Conservation (phyloP, 2,329 filamentous ascomycete species). For the Cladorrhinum sp. region DNA sequence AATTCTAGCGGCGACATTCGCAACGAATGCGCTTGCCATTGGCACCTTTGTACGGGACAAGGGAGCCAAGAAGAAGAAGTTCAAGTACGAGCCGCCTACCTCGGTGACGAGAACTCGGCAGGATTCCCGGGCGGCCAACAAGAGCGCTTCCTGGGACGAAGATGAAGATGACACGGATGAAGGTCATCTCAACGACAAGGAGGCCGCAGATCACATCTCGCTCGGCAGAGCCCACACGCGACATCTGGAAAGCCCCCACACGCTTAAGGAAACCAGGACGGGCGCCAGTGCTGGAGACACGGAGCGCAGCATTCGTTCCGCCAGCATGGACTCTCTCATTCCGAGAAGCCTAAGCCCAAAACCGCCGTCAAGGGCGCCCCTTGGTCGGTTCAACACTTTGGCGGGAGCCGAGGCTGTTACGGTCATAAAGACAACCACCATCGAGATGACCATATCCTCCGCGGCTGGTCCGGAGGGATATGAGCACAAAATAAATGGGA, state of each 20-base stretch:
- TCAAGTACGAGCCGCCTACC: conserved; percentile 56
- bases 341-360: conserved; percentile 12
- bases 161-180: conserved; percentile 3
- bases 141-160: conserved; percentile 8
- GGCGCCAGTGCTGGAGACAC: background rate
- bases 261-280: background rate
- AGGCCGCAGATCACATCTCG: background rate
- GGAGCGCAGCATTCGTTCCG: conserved; percentile 8
- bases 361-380: background rate
- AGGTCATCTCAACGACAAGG: background rate
- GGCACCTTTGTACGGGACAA: conserved; percentile 89
- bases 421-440: conserved; percentile 27
- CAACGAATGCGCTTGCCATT: conserved; percentile 84
- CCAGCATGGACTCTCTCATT: conserved; percentile 27
- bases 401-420: background rate
- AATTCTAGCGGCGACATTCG: conserved; percentile 79
- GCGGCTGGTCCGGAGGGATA: background rate
- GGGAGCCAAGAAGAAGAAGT: conserved; percentile 85
- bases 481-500: background rate
- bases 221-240: background rate
- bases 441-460: conserved; percentile 23
- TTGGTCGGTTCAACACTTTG: background rate
- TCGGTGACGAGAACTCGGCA: background rate
- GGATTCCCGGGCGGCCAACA: background rate
- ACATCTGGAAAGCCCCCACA: background rate